phyloP scores from a whole-genome alignment of 139 green algal genomes.

The Spirogloea muscicola region DNA sequence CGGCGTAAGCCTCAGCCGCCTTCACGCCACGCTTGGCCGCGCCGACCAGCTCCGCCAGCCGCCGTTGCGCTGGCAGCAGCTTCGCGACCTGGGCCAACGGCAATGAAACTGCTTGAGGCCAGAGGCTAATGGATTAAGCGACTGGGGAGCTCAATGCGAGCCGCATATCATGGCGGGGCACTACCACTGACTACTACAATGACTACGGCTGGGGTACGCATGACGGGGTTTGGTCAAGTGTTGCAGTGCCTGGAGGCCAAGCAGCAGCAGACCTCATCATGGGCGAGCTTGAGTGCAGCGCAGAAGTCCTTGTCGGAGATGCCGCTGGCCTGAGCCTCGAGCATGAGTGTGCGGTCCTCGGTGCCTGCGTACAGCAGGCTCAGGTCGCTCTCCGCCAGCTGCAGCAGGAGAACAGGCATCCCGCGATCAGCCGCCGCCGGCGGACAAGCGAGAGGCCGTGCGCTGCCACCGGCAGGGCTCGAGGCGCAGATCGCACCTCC shows the following conservation, averaged over 20 bases:
- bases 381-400: conserved; percentile 44
- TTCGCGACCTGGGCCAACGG: conserved; percentile 34
- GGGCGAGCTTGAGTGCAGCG: conserved; percentile 40
- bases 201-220: too few relatives aligned
- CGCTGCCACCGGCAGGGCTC: not conserved
- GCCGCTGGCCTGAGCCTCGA: conserved; percentile 58
- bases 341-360: conserved; percentile 50
- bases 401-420: not conserved
- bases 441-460: not conserved
- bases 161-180: too few relatives aligned
- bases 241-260: too few relatives aligned
- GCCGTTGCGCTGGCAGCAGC: conserved; percentile 34
- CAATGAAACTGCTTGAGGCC: too few relatives aligned
- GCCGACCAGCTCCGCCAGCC: conserved; percentile 14
- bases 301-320: conserved; percentile 41
- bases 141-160: too few relatives aligned
- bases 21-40: conserved; percentile 31
- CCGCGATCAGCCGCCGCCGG: not conserved
- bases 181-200: too few relatives aligned
- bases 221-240: too few relatives aligned
- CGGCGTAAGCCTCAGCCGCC: not conserved
- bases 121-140: too few relatives aligned
- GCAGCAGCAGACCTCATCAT: conserved; percentile 15
- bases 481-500: too few relatives aligned
- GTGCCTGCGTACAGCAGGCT: conserved; percentile 62